Evolutionary conservation across 768 basidiomycete genomes (phyloP), one percentile per base, ranked within the genome.

Genomic region (Lyophyllum semitale): DNA sequence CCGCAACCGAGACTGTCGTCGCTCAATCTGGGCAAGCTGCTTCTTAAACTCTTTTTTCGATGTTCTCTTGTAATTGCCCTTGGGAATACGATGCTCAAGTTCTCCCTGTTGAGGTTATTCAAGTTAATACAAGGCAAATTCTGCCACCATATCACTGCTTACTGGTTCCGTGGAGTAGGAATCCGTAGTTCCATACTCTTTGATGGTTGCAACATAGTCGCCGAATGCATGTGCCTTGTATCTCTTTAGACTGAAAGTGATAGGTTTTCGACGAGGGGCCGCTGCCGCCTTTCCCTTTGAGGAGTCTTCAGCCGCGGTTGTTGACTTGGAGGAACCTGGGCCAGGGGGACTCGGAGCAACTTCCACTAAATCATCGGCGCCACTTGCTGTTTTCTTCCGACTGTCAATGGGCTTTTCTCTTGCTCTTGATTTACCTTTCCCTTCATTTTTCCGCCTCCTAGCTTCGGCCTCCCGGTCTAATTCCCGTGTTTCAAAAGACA

Each of bases 81-180:
- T 52, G 22, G 41, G 26, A 7, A 25, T 17, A 22, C 51, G 42
- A 13, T 55, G 48, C 29, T 55, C 54, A n/a, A 50, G 40, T 32
- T 55, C 54, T 7, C 48, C 54, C 54, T 55, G 37, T 23, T 38
- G n/a, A 20, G 12, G 11, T 30, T 1, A 23, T n/a, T n/a, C n/a
- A 20, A 30, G 9, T 18, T 48, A 8, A n/a, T 18, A 18, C 18
- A 11, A 25, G 29, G 48, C 61, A 35, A n/a, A n/a, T n/a, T n/a
- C n/a, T n/a, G n/a, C n/a, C n/a, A n/a, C n/a, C n/a, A 13, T 13
- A 35, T 4, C 8, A 35, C 33, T 35, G 33, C 33, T 37, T 50
- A 75, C 71, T n/a, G 58, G 50, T 18, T 73, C 68, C 1, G 69
- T 75, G 0, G 69, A 69, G 38, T 68, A 74, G 1, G 66, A 71